These are phyloP conservation scores for Trichophyton simii DNA, from an alignment of 2,329 filamentous ascomycete genomes.

Conservation along the genomic window DNA sequence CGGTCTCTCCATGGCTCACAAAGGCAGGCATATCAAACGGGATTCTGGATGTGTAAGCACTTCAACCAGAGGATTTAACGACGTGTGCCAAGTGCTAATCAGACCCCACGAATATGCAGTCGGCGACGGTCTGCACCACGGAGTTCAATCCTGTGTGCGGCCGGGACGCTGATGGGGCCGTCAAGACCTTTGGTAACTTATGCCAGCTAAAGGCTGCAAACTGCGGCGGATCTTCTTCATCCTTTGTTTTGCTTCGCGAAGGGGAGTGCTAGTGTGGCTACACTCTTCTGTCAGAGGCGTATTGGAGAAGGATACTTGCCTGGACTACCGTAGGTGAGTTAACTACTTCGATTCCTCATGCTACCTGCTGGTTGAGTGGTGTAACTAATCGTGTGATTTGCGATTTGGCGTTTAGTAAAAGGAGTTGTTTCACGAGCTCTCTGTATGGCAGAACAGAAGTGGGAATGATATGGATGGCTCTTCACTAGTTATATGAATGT, in stretches of 20 bases:
- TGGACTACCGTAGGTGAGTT: neutral
- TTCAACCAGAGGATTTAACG: neutral
- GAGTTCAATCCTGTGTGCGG: neutral
- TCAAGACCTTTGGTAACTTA: neutral
- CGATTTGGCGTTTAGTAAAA: neutral
- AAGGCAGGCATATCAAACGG: neutral
- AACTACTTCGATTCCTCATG: neutral
- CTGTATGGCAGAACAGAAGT: neutral
- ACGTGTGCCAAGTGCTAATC: neutral
- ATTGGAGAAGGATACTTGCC: neutral
- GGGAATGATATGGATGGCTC: too few species aligned
- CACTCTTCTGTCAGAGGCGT: neutral
- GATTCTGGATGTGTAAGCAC: neutral
- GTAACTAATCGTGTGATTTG: neutral
- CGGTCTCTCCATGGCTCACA: neutral
- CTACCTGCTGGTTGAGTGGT: neutral
- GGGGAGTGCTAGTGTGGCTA: neutral
- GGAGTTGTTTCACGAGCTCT: neutral
- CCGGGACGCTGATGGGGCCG: neutral
- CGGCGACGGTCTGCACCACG: neutral
- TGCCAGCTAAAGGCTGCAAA: neutral
- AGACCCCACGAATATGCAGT: neutral
- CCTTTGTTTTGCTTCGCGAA: neutral
- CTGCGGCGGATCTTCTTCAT: neutral
- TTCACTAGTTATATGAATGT: too few species aligned